Evolutionary conservation across 2,329 filamentous ascomycete genomes (phyloP), one percentile per base, ranked within the genome.

Genomic region (Ophiostoma montium): DNA sequence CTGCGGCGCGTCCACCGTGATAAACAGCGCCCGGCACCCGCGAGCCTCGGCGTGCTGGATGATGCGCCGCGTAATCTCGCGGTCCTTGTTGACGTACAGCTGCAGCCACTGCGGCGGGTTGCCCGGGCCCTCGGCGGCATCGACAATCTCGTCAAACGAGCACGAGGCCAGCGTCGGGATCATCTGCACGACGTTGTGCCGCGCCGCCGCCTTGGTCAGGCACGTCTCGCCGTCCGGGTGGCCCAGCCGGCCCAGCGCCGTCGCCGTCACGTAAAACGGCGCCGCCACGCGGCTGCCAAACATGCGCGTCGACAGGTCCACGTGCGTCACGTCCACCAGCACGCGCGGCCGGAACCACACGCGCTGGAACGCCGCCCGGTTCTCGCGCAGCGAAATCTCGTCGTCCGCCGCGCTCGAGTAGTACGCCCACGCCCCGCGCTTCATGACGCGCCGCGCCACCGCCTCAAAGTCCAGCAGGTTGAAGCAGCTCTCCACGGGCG

Each of bases 1-100:
- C 66, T 96, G 90, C 6, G 92, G 92, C 47, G 92, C 92, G 64
- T 98, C 92, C 49, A 98, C 92, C 2, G 92, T 98, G 69, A 98
- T 95, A 72, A 98, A 98, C 16, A 98, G 79, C 10, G 84, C 92
- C 67, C 86, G 92, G 74, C 92, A 96, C 27, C 92, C 92, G 50
- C 92, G 82, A 60, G 71, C 71, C 69, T 98, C 92, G 53, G 92
- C 92, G 66, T 96, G 87, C 67, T 90, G 66, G 45, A 98, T 84
- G 57, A 98, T 96, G 55, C 78, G 78, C 66, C 85, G 80, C 9
- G 92, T 98, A 65, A 98, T 90, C 31, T 75, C 76, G 50, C 92
- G 84, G 69, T 98, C 84, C 65, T 94, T 92, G 76, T 98, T 98
- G 58, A 98, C 86, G 67, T 95, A 94, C 1, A 98, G 78, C 68